Base-by-base conservation (phyloP, 2,329 filamentous ascomycete genomes). In the Metarhizium anisopliae region DNA sequence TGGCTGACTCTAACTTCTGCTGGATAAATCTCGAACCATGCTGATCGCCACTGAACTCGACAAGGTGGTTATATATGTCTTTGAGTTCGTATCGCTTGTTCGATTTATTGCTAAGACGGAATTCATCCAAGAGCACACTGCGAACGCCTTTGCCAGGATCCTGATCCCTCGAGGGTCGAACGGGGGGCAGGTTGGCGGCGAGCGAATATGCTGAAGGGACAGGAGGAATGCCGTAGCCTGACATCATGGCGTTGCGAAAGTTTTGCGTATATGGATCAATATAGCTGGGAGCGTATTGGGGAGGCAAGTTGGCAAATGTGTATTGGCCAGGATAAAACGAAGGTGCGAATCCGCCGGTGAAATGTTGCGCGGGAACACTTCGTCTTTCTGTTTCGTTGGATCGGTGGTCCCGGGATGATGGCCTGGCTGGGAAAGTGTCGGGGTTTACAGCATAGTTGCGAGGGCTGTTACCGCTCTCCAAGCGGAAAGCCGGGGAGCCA, bases 21-120 rank as follows among this genome's bases (percentile, higher is more conserved):
- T 99, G 94, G 57, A 99, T 96, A 69, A 96, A 96, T 1, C 94
- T 84, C 1, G 94, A 99, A 1, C 92, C 94, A 63, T 95, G 87
- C 68, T 97, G 94, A 66, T 99, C 94, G 16, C 94, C 93, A 63
- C 90, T 92, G 70, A 97, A 97, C 67, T 96, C 93, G 0, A 95
- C 91, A 42, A 97, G 83, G 65, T 95, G 84, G 55, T 82, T 82
- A 67, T 89, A 93, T 47, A 97, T 93, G 60, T 96, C 89, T 79
- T 89, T 92, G 10, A 99, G 77, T 64, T 96, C 91, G 65, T 85
- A 95, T 18, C 84, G 82, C 68, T 77, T 80, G 68, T 79, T 90
- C 0, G 81, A 82, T 69, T 91, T 95, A 61, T 79, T 81, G 64
- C 85, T 88, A 11, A 80, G 78, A 47, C 88, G 84, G 71, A 95